Base-by-base conservation (phyloP, 495 filamentous ascomycete genomes). In the Hypoxylon crocopeplum region DNA sequence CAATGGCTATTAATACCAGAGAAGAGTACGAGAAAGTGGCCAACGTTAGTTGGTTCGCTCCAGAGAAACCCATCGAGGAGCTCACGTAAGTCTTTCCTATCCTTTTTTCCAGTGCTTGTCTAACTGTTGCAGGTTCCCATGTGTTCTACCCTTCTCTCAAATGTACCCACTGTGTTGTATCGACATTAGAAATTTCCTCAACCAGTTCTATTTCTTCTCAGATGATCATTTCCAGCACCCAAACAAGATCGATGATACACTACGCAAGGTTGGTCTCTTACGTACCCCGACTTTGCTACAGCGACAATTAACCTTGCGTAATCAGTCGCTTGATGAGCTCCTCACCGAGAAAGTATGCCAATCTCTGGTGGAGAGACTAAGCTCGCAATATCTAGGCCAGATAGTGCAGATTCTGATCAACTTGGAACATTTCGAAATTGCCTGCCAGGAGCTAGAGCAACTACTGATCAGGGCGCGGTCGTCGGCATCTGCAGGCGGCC, bases 131-230 rank as follows among this genome's bases (percentile, higher is more conserved):
- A 93, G 91, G 2, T 96, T 93, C 67, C 95, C 94, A 3, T 92
- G 87, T 69, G 88, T 96, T 46, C 77, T 99, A 11, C 94, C 94
- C 10, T 99, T 99, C 70, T 97, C 93, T 30, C 93, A 97, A 56
- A 98, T 99, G 94, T 99, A 98, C 70, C 93, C 93, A 3, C 80
- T 97, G 25, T 97, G 93, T 74, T 99, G 94, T 77, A 97, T 97
- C 62, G 91, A 97, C 64, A 97, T 99, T 64, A 84, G 93, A 20
- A 95, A 97, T 67, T 97, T 98, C 67, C 78, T 97, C 21, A 96
- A 96, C 70, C 91, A 97, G 67, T 96, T 98, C 56, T 97, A 96
- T 70, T 89, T 91, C 70, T 98, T 97, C 66, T 90, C 90, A 4
- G 92, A 96, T 62, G 92, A 97, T 56, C 90, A 97, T 61, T 98